Evolutionary conservation across 106 monocot genomes (phyloP), one percentile per base, ranked within the genome.

Genomic region (Dendrobium chrysotoxum): DNA sequence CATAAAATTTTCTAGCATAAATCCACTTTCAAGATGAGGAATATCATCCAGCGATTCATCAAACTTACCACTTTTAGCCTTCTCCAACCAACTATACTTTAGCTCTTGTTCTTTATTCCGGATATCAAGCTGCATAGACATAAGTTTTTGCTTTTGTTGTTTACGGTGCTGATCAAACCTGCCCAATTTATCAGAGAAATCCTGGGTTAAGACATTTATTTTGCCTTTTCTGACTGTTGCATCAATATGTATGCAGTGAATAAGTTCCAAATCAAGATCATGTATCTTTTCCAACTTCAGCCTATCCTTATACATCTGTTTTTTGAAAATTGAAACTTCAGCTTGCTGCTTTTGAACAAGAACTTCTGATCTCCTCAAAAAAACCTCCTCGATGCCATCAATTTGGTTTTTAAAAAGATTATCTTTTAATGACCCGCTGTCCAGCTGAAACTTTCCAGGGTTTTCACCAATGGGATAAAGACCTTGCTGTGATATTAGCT

Each of bases 11-110:
- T 94, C 83, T 31, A 85, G 25, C 55, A 31, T 46, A 72, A 91
- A 91, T 64, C 85, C 78, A 30, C 80, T 83, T 79, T 86, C 84
- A 35, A 82, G 58, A 61, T 89, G 82, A 78, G 91, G 90, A 57
- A 90, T 61, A 40, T 75, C 73, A 77, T 89, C 88, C 80, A 93
- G 89, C 5, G 46, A 81, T 58, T 86, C 84, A 44, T 75, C 55
- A 23, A 85, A 53, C 42, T 25, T 84, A 73, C 88, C 85, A 58
- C 85, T 79, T 81, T 85, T 90, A 76, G 88, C 82, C 65, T 85
- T 85, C 72, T 80, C 74, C 76, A 90, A 6, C 88, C 88, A 91
- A 25, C 28, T 18, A 75, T 83, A 82, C 78, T 81, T 87, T 46
- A 88, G 68, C 7, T 82, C 38, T 20, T 18, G 23, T 84, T 93